A percentile compares a stretch with the other conserved stretches of the same genome.
phyloP scores from a whole-genome alignment of 768 basidiomycete species.

The Kwoniella heveanensis region DNA sequence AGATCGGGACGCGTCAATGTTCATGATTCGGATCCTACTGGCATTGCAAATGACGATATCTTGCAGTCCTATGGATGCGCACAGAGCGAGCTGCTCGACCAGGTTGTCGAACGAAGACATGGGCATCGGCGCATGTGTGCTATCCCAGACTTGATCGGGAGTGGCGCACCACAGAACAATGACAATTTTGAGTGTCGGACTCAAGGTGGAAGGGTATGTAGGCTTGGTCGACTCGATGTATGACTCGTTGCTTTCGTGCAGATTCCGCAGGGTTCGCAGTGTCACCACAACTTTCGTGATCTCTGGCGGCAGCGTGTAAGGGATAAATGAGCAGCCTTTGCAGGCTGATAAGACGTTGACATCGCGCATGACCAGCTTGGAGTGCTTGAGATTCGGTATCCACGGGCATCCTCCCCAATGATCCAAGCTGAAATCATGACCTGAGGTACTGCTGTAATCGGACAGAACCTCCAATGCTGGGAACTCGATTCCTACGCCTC shows the following conservation, averaged over 20 bases:
- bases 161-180: conserved; percentile 11
- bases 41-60: conserved; percentile 13
- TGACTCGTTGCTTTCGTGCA: not conserved
- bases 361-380: conserved; percentile 8
- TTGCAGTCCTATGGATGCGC: not conserved
- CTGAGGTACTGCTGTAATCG: not conserved
- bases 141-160: conserved; percentile 1
- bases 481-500: conserved; percentile 6
- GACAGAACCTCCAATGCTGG: not conserved
- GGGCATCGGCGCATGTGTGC: not conserved
- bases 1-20: not conserved
- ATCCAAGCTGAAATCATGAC: not conserved
- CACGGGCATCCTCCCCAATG: conserved; percentile 5
- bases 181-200: not conserved
- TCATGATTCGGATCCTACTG: conserved; percentile 3
- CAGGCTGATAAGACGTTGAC: not conserved
- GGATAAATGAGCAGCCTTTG: not conserved
- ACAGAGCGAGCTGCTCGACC: conserved; percentile 8
- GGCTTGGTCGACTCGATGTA: not conserved
- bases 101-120: not conserved
- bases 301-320: not conserved
- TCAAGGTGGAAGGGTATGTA: not conserved
- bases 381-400: conserved; percentile 5
- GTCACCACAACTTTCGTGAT: conserved; percentile 9
- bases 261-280: conserved; percentile 3